Evolutionary conservation across 1,284 basidiomycete genomes (phyloP).

Genomic region (Malassezia dermatis): DNA sequence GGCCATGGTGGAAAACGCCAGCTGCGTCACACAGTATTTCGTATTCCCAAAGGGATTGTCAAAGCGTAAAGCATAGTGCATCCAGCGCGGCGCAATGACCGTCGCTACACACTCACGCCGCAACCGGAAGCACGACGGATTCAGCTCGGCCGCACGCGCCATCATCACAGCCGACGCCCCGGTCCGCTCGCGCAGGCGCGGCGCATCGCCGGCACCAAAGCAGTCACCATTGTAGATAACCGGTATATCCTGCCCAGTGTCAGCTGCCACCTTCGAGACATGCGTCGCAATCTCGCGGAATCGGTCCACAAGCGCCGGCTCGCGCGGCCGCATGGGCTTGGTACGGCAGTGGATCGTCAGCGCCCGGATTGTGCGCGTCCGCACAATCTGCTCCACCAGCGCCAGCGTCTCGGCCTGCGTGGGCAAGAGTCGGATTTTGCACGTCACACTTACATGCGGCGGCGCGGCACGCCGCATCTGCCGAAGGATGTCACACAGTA

Average conservation of each 20-base stretch:
- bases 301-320: slow-evolving; percentile 68
- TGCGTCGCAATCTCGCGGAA: slow-evolving; percentile 74
- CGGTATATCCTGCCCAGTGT: slow-evolving; percentile 56
- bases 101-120: slow-evolving; percentile 28
- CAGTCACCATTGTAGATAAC: slow-evolving; percentile 93
- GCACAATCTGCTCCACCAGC: slow-evolving; percentile 73
- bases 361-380: slow-evolving; percentile 69
- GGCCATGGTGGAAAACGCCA: slow-evolving; percentile 38
- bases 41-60: slow-evolving; percentile 72
- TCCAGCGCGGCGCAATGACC: slow-evolving; percentile 36
- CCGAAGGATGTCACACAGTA: slow-evolving; percentile 62
- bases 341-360: slow-evolving; percentile 94
- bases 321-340: slow-evolving; percentile 75
- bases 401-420: slow-evolving; percentile 73
- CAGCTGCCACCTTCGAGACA: slow-evolving; percentile 56
- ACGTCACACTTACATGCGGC: slow-evolving; percentile 50
- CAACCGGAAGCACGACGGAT: slow-evolving; percentile 74
- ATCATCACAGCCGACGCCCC: slow-evolving; percentile 92
- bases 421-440: slow-evolving; percentile 80
- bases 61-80: slow-evolving; percentile 28
- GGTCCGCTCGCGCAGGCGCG: slow-evolving; percentile 56
- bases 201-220: slow-evolving; percentile 65
- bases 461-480: slow-evolving; percentile 50
- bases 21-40: slow-evolving; percentile 69
- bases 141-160: slow-evolving; percentile 82